These are phyloP conservation scores for Uronychia setigera DNA, from an alignment of 73 alveolate species.

Conservation along the genomic window DNA sequence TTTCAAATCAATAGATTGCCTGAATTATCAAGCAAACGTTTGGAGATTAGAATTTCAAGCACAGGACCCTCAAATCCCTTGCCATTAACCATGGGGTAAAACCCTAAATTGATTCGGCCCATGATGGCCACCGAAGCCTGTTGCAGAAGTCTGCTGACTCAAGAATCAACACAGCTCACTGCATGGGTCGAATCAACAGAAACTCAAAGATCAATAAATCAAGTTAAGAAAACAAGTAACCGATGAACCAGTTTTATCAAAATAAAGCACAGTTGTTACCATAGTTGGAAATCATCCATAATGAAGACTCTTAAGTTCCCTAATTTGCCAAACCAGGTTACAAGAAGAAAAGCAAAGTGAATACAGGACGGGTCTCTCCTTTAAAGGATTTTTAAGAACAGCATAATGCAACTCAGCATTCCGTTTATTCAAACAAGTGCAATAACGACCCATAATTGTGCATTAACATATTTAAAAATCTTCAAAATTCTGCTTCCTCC, in stretches of 20 bases:
- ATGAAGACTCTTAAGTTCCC: too few relatives aligned
- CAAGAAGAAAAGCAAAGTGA: neutral
- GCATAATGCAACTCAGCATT: too few relatives aligned
- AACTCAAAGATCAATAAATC: neutral
- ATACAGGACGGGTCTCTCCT: neutral
- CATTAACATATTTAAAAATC: neutral
- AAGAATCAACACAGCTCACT: neutral
- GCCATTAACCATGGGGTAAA: too few relatives aligned
- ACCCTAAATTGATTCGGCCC: too few relatives aligned
- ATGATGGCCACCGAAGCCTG: too few relatives aligned
- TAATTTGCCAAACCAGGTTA: too few relatives aligned
- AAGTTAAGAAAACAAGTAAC: too few relatives aligned
- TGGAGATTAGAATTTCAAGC: neutral
- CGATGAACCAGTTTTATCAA: too few relatives aligned
- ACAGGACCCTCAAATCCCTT: too few relatives aligned
- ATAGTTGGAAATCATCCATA: too few relatives aligned
- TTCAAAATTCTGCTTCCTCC: too few relatives aligned
- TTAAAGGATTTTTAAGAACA: neutral
- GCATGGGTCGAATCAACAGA: neutral
- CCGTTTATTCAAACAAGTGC: neutral
- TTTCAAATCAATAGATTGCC: neutral
- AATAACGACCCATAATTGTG: neutral
- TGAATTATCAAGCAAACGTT: neutral
- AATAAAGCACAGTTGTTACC: too few relatives aligned
- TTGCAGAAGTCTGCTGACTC: neutral